Evolutionary conservation across 805 yeast genomes (phyloP).

Genomic region (Metschnikowia peoriensis): DNA sequence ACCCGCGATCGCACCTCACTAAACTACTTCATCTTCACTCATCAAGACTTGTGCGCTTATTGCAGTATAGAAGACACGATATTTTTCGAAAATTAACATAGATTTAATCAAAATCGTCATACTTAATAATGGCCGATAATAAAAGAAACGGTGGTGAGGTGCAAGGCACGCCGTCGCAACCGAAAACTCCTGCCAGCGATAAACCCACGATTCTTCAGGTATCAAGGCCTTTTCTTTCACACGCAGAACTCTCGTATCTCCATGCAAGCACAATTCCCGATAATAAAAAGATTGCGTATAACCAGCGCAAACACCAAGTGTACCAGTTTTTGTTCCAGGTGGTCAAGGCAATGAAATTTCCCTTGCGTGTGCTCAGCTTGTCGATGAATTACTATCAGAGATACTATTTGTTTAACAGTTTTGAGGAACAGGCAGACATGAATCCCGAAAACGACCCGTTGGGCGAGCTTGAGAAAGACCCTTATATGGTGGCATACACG

Average conservation of each 20-base stretch:
- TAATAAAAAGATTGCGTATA: constrained; percentile 41
- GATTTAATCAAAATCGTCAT: background rate
- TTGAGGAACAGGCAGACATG: constrained; percentile 37
- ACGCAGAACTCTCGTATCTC: constrained; percentile 49
- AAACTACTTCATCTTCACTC: background rate
- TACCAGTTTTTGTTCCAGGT: constrained; percentile 54
- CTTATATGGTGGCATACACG: constrained; percentile 64
- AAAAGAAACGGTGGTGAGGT: background rate
- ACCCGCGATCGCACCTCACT: background rate
- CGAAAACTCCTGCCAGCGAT: background rate
- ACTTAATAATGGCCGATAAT: background rate
- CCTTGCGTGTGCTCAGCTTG: constrained; percentile 65
- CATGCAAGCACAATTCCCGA: constrained; percentile 54
- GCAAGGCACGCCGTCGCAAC: constrained; percentile 1
- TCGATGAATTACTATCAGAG: constrained; percentile 74
- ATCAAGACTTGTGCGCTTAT: background rate
- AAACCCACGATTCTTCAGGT: constrained; percentile 33
- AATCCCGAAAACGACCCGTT: constrained; percentile 19
- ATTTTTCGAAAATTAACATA: background rate
- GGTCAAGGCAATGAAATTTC: constrained; percentile 57
- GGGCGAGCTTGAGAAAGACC: constrained; percentile 36
- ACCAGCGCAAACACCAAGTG: constrained; percentile 52
- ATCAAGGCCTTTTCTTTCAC: constrained; percentile 61
- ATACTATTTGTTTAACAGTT: constrained; percentile 62
- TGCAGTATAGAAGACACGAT: no score